Conservation (phyloP, 2,329 filamentous ascomycete species). For the Aspergillus eucalypticola region DNA sequence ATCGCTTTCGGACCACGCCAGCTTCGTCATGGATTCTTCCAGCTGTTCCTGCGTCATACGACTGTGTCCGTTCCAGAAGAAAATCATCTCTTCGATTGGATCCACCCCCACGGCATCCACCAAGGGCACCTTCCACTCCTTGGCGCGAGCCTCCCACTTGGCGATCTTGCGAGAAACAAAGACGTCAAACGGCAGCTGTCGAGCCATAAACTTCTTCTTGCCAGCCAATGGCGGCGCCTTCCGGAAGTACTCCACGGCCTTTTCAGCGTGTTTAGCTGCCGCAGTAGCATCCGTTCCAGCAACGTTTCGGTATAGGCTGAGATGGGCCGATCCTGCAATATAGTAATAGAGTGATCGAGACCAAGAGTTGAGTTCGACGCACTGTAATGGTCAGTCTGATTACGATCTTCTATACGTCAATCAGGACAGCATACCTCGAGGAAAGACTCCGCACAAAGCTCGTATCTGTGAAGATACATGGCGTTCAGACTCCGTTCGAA, state of each 20-base stretch:
- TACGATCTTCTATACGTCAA: background rate
- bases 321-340: constrained; percentile 73
- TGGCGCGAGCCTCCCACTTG: constrained; percentile 82
- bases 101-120: constrained; percentile 79
- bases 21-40: constrained; percentile 60
- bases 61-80: constrained; percentile 88
- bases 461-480: constrained; percentile 78
- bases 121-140: constrained; percentile 65
- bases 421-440: constrained; percentile 50
- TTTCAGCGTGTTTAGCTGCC: constrained; percentile 59
- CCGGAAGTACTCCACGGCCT: constrained; percentile 69
- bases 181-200: constrained; percentile 84
- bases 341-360: constrained; percentile 87
- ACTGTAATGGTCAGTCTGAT: constrained; percentile 44
- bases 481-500: constrained; percentile 80
- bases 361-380: constrained; percentile 84
- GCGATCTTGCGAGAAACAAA: constrained; percentile 80
- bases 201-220: constrained; percentile 86
- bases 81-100: constrained; percentile 87
- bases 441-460: constrained; percentile 72
- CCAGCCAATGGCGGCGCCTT: constrained; percentile 74
- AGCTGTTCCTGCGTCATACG: constrained; percentile 71
- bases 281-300: constrained; percentile 36
- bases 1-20: constrained; percentile 70
- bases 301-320: constrained; percentile 72